Base-by-base conservation (phyloP, 2,329 filamentous ascomycete species). In the Myriosclerotinia curreyana region DNA sequence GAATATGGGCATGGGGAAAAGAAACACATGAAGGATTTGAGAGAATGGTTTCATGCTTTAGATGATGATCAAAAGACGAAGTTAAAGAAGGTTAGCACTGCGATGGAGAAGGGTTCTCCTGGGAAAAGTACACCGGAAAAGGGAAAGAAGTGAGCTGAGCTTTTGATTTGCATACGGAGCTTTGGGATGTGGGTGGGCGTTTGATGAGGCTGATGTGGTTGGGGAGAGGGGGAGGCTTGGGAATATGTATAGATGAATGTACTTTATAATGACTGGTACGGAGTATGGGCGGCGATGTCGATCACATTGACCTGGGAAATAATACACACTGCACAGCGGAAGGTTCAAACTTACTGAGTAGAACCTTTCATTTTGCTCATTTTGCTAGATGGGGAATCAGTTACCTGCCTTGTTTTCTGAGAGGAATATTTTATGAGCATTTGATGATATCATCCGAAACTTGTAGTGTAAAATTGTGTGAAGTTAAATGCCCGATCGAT, bases 1-100 rank as follows among this genome's bases (percentile, higher is more conserved):
- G 85, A 88, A 74, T 78, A 82, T 66, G 77, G 77, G 36, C 76
- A 78, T 17, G 76, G 74, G 36, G 85, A 87, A 74, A 76, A 75
- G 58, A 76, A 75, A 36, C 82, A 85, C 68, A 79, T 83, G 62
- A 72, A 71, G 53, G 76, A 78, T 61, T 73, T 88, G 67, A 78
- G 77, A 67, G 84, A 82, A 79, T 76, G 74, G 74, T 75, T 71
- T 66, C 51, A 56, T n/a, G 59, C 28, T 14, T 73, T 86, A 59
- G 83, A 84, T 36, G 53, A 50, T 17, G 46, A 31, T 20, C 44
- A 56, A 20, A 64, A 50, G 46, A 58, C 20, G 5, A 58, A 59
- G 11, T 12, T 64, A 9, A 44, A 59, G 7, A 59, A n/a, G 34
- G 53, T 50, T 36, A 51, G 40, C 22, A 42, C 53, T 7, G 36